A percentile compares a stretch with the other conserved stretches of the same genome.
phyloP scores from a whole-genome alignment of 1,284 basidiomycete species.

The Rhodotorula sp. region DNA sequence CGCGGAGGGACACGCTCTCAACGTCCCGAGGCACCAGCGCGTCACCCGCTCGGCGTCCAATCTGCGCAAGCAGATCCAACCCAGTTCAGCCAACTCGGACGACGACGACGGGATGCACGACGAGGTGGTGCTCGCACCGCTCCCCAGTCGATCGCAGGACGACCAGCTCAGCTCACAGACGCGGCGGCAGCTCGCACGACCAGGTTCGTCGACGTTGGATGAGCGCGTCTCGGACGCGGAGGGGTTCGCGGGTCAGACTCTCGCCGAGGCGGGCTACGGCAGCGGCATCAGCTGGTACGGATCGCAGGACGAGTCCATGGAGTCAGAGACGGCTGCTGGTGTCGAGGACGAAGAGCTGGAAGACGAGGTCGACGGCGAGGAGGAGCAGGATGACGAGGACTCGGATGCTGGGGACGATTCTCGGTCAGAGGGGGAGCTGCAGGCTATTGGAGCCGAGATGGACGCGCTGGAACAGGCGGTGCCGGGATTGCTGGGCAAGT shows the following conservation, averaged over 20 bases:
- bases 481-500: conserved; percentile 65
- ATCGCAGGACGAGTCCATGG: not conserved
- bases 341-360: conserved; percentile 25
- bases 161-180: conserved; percentile 6
- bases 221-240: conserved; percentile 5
- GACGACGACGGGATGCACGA: conserved; percentile 15
- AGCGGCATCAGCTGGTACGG: not conserved
- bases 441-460: conserved; percentile 59
- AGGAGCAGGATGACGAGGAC: conserved; percentile 31
- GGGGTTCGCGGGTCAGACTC: not conserved
- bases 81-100: conserved; percentile 6
- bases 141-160: conserved; percentile 8
- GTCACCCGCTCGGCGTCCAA: conserved; percentile 23
- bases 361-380: conserved; percentile 23
- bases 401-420: conserved; percentile 58
- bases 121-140: conserved; percentile 3
- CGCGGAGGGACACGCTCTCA: not conserved
- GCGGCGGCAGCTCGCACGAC: conserved; percentile 5
- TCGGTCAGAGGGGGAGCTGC: conserved; percentile 57
- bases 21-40: not conserved
- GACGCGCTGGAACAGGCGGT: conserved; percentile 56
- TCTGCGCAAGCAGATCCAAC: conserved; percentile 16
- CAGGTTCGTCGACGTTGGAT: conserved; percentile 10
- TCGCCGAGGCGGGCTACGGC: not conserved
- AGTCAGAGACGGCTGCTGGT: conserved; percentile 31